Percentiles rank a stretch among this genome's conserved stretches.
Evolutionary conservation across 2,329 filamentous ascomycete genomes (phyloP).

Genomic region (Colletotrichum karsti): DNA sequence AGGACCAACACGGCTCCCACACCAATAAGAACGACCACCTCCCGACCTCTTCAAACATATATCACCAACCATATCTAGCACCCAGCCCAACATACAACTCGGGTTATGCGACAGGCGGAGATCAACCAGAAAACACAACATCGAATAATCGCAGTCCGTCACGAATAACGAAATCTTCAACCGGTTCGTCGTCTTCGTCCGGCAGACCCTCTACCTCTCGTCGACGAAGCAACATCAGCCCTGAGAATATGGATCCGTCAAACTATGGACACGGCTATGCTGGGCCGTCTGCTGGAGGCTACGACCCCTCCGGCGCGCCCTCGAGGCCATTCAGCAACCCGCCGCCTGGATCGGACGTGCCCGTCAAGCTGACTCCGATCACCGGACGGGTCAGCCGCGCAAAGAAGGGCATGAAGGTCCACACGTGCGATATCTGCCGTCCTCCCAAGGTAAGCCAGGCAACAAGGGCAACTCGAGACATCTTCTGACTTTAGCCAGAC

Average conservation of each 20-base stretch:
- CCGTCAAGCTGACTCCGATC: conserved; percentile 63
- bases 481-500: conserved; percentile 49
- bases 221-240: conserved; percentile 55
- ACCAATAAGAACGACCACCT: conserved; percentile 55
- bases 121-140: conserved; percentile 40
- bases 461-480: neutral
- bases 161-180: conserved; percentile 39
- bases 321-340: conserved; percentile 52
- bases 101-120: conserved; percentile 49
- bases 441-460: conserved; percentile 55
- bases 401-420: conserved; percentile 67
- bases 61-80: conserved; percentile 40
- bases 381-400: conserved; percentile 65
- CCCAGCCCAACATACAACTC: conserved; percentile 43
- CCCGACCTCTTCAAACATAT: conserved; percentile 42
- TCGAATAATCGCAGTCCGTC: conserved; percentile 45
- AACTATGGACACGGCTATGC: conserved; percentile 32
- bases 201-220: conserved; percentile 33
- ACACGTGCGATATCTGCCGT: conserved; percentile 60
- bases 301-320: conserved; percentile 36
- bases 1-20: conserved; percentile 53
- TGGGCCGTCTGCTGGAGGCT: conserved; percentile 34
- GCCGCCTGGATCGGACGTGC: conserved; percentile 42
- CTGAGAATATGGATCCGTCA: conserved; percentile 57
- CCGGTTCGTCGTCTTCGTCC: conserved; percentile 34